Base-by-base conservation (phyloP, 495 filamentous ascomycete genomes). In the Daldinia loculata region DNA sequence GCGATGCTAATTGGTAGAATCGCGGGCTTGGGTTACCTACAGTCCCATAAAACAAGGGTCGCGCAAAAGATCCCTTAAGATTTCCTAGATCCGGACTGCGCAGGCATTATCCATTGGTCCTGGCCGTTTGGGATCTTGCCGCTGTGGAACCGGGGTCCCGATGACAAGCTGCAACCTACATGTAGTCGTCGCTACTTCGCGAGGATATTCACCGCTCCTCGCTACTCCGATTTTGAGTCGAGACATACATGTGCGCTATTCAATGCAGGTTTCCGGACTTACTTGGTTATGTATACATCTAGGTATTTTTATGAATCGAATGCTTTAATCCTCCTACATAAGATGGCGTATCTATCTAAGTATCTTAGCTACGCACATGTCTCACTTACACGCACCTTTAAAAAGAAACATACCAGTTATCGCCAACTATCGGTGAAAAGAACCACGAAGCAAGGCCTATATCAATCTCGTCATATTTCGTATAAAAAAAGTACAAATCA, bases 31-130 rank as follows among this genome's bases (percentile, higher is more conserved):
- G 66, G 51, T 69, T 63, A 34, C 66, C 63, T 63, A 34, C 66
- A 69, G 12, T 17, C 39, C 39, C n/a, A n/a, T 14, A 36, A 14
- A 34, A 4, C 56, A 61, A 41, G 58, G 57, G 57, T 56, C 15
- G 19, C 17, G 19, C 60, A 48, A 69, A 69, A 69, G 39, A 34
- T 55, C 60, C 43, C 30, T 17, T 24, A n/a, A 26, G 30, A 64
- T 61, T 69, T 69, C 60, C 63, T 61, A 41, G 32, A 69, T 69
- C 45, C 32, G 67, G 53, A 52, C n/a, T 14, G 6, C 43, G 55
- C 67, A 69, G n/a, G 60, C 67, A 55, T 60, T 32, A 41, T 69
- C 27, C n/a, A 69, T 69, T 69, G 67, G 67, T 36, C 58, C 48
- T 19, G 36, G 4, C 4, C 41, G 11, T 38, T 6, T 61, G 24